These are phyloP conservation scores for Mytilinidion resinicola DNA, from an alignment of 495 filamentous ascomycete genomes.

Conservation along the genomic window DNA sequence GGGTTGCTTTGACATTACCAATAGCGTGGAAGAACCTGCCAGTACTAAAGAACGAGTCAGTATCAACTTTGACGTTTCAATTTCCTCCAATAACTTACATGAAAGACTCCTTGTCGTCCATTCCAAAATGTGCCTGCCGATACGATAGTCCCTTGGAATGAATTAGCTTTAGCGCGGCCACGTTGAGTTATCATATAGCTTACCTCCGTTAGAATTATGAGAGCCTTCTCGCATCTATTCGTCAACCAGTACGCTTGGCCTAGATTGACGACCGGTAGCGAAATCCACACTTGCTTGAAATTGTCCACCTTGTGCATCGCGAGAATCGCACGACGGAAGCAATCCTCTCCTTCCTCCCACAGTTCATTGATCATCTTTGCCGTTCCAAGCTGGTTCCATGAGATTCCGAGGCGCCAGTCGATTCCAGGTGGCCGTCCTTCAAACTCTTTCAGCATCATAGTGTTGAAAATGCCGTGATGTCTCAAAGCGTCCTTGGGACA, in stretches of 20 bases:
- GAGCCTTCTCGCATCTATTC: constrained; percentile 20
- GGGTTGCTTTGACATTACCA: constrained; percentile 27
- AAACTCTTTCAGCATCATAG: constrained; percentile 2
- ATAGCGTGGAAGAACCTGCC: constrained; percentile 32
- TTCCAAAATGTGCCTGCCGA: constrained; percentile 20
- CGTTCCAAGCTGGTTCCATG: constrained; percentile 7
- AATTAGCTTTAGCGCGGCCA: no score
- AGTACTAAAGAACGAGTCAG: constrained; percentile 20
- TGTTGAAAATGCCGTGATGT: constrained; percentile 1
- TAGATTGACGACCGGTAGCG: constrained; percentile 27
- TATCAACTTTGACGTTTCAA: background rate
- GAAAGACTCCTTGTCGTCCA: constrained; percentile 23
- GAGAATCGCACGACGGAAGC: background rate
- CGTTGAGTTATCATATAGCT: no score
- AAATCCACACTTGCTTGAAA: constrained; percentile 12
- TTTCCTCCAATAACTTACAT: constrained; percentile 13
- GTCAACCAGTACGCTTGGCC: constrained; percentile 27
- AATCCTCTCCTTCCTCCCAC: constrained; percentile 5
- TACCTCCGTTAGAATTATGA: constrained; percentile 2
- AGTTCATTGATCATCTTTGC: constrained; percentile 4
- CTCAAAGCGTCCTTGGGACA: background rate
- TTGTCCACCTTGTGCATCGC: background rate
- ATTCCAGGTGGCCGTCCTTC: background rate
- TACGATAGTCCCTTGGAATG: constrained; percentile 9
- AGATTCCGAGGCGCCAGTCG: constrained; percentile 3